Evolutionary conservation across 2,329 filamentous ascomycete species (phyloP), one percentile per base, ranked within the genome.

Genomic region (Neoscytalidium dimidiatum): DNA sequence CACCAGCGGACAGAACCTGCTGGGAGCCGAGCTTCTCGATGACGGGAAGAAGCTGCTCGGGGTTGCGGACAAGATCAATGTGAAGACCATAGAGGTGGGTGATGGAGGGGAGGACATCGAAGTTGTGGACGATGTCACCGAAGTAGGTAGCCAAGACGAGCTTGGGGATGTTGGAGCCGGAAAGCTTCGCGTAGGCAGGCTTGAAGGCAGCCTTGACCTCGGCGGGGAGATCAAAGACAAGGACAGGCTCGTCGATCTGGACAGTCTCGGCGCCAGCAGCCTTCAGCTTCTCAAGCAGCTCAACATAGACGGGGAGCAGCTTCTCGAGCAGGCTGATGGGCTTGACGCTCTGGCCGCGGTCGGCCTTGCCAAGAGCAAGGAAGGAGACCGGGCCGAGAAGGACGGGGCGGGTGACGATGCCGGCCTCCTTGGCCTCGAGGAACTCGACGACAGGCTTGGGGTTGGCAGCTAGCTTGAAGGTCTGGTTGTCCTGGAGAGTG

Each of bases 51-150:
- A 99, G 90, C 86, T 99, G 95, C 86, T 98, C 94, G 64, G 95
- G 95, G 87, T 97, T 94, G 80, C 95, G 93, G 82, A 98, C 95
- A 71, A 98, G 90, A 82, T 99, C 95, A 71, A 98, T 79, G 86
- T 99, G 95, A 73, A 99, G 86, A 75, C 86, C 94, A 80, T 96
- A 88, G 77, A 96, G 82, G 75, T 87, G 87, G 71, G 86, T 81
- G 69, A 89, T 79, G 79, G 89, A 87, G 77, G 92, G 87, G 74
- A 99, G 82, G 71, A 92, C 88, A 76, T 97, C 93, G 72, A 97
- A 88, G 90, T 99, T 99, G 91, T 99, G 95, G 75, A 98, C 92
- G 71, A 99, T 93, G 82, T 99, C 95, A 84, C 95, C 95, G 78
- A 99, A 99, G 89, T 98, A 99, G 77, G 95, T 98, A 80, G 95